phyloP scores from a whole-genome alignment of 2,329 filamentous ascomycete species.

The Sclerotinia glacialis region DNA sequence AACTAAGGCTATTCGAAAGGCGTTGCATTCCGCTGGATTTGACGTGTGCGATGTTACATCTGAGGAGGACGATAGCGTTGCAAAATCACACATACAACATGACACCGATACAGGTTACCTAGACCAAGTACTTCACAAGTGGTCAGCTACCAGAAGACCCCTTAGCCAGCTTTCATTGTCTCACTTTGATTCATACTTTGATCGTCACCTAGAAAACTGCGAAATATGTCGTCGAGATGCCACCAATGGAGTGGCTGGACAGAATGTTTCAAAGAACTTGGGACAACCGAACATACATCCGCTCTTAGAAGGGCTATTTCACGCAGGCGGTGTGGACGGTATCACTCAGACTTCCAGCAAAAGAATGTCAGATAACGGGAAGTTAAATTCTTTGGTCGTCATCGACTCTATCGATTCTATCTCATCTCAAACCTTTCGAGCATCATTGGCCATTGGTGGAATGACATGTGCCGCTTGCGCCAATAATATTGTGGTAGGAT shows the following conservation, averaged over 20 bases:
- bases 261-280: constrained; percentile 22
- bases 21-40: constrained; percentile 57
- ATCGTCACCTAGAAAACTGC: constrained; percentile 48
- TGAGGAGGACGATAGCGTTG: constrained; percentile 16
- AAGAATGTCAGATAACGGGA: constrained; percentile 9
- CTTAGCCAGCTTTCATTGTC: constrained; percentile 2
- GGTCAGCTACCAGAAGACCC: constrained; percentile 29
- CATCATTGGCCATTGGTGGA: constrained; percentile 51
- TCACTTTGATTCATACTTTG: constrained; percentile 31
- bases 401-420: constrained; percentile 38
- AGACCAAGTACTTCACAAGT: constrained; percentile 33
- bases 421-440: constrained; percentile 47
- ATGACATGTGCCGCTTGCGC: constrained; percentile 58
- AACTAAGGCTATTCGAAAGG: constrained; percentile 45
- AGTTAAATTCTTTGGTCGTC: constrained; percentile 35
- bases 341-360: constrained; percentile 2
- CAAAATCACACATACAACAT: constrained; percentile 22
- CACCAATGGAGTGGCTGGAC: constrained; percentile 30
- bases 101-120: constrained; percentile 33
- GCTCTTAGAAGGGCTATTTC: background rate
- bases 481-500: constrained; percentile 47
- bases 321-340: constrained; percentile 2
- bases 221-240: constrained; percentile 47
- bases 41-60: constrained; percentile 47
- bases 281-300: constrained; percentile 1